phyloP scores from a whole-genome alignment of 2,329 filamentous ascomycete species.

The Trichoderma harzianum region DNA sequence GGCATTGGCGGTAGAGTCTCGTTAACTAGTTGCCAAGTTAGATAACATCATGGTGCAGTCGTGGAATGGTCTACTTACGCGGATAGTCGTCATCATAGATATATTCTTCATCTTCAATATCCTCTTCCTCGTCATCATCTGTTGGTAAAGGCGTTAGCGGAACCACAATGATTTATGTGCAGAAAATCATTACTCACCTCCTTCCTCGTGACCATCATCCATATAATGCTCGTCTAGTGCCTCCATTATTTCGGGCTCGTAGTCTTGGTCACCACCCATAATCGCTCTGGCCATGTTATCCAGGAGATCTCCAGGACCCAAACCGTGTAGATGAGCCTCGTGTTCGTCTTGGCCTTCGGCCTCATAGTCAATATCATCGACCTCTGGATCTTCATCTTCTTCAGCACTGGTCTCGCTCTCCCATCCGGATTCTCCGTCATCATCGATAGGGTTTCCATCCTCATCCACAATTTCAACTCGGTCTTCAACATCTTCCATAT shows the following conservation, averaged over 20 bases:
- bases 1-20: constrained; percentile 39
- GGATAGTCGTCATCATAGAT: constrained; percentile 59
- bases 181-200: constrained; percentile 36
- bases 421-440: constrained; percentile 59
- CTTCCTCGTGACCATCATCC: constrained; percentile 59
- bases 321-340: constrained; percentile 45
- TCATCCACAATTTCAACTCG: constrained; percentile 60
- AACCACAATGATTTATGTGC: background rate
- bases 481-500: constrained; percentile 53
- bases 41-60: background rate
- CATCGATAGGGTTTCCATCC: constrained; percentile 55
- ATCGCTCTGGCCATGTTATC: constrained; percentile 56
- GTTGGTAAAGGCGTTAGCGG: background rate
- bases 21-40: constrained; percentile 5
- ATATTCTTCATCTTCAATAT: constrained; percentile 65
- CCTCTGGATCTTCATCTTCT: constrained; percentile 51
- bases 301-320: constrained; percentile 46
- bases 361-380: constrained; percentile 54
- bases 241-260: constrained; percentile 52
- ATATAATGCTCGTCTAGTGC: constrained; percentile 52
- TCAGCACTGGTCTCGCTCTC: constrained; percentile 59
- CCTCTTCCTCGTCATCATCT: constrained; percentile 61
- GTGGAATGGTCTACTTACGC: constrained; percentile 41
- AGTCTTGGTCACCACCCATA: constrained; percentile 50
- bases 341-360: constrained; percentile 54